Evolutionary conservation across 192 early-diverging fungal species (phyloP), one percentile per base, ranked within the genome.

Genomic region (Backusella circina): DNA sequence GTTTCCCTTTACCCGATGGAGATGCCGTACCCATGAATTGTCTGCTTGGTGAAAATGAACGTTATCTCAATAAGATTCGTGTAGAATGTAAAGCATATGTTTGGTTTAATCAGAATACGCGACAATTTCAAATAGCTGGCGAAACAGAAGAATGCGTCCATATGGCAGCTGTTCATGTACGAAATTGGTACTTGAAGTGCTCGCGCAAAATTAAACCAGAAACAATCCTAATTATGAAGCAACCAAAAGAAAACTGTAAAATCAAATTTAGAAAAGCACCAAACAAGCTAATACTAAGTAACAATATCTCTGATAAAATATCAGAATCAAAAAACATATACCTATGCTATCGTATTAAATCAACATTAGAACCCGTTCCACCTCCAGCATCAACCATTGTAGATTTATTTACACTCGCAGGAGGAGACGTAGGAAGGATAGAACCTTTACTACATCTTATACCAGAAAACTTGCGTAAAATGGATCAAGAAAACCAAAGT

Each of bases 81-180:
- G 76, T 75, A 5, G 74, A 83, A 16, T 81, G 79, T 7, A 83
- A 83, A 65, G 79, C 79, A 16, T 76, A 72, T 30, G 76, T 85
- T 50, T 79, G 75, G 76, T 81, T 70, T 73, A 75, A 83, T 21
- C 68, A 69, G 13, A 10, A 41, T n/a, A 9, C 9, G 0, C 72
- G 80, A 38, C 67, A 65, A 6, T 61, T 83, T 9, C 66, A 32
- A 51, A 37, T 83, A 33, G 61, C 51, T 23, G 77, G 74, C 1
- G 77, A 83, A 33, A 44, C 51, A 28, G 12, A 72, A 26, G 74
- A 74, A 5, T 35, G 9, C 16, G 73, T 81, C 1, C 32, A 64
- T 4, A 64, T 74, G 41, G 82, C 82, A 8, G 65, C 77, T 8
- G n/a, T 36, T 5, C 84, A 82, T 10, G 21, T 85, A 8, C 77